phyloP scores from a whole-genome alignment of 495 filamentous ascomycete species.

The Xeromyces bisporus region DNA sequence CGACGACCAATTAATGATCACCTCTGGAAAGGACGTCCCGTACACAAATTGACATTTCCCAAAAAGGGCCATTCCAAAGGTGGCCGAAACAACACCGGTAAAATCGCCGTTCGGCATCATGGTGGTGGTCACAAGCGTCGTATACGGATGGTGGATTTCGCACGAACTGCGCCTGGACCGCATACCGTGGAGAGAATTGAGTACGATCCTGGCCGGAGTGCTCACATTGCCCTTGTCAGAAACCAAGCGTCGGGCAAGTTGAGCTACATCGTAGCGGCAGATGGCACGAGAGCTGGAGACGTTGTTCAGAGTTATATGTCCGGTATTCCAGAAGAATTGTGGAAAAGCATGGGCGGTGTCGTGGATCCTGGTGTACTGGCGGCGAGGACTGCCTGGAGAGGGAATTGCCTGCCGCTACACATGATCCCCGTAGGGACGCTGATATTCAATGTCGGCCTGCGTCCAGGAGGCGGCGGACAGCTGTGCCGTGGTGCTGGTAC shows the following conservation, averaged over 20 bases:
- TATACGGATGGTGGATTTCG: slow-evolving; percentile 80
- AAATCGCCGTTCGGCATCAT: slow-evolving; percentile 73
- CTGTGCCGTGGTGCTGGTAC: slow-evolving; percentile 91
- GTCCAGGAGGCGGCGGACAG: slow-evolving; percentile 53
- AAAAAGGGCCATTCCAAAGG: slow-evolving; percentile 86
- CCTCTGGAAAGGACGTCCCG: slow-evolving; percentile 81
- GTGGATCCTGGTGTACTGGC: slow-evolving; percentile 90
- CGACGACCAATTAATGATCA: slow-evolving; percentile 88
- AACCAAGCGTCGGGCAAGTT: slow-evolving; percentile 39
- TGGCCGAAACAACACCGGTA: slow-evolving; percentile 74
- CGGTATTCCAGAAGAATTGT: slow-evolving; percentile 69
- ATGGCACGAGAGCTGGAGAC: slow-evolving; percentile 86
- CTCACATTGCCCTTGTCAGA: slow-evolving; percentile 73
- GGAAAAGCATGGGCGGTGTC: slow-evolving; percentile 77
- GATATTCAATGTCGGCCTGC: slow-evolving; percentile 80
- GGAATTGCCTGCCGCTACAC: slow-evolving; percentile 85
- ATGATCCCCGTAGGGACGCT: slow-evolving; percentile 85
- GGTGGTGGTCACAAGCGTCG: slow-evolving; percentile 83
- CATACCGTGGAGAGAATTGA: slow-evolving; percentile 88
- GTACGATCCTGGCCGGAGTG: slow-evolving; percentile 81
- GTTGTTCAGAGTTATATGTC: slow-evolving; percentile 75
- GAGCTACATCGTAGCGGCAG: slow-evolving; percentile 83
- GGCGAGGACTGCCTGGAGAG: slow-evolving; percentile 81
- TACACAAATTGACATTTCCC: slow-evolving; percentile 64
- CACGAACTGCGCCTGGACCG: slow-evolving; percentile 53